These are phyloP conservation scores for Hypholoma fasciculare DNA, from an alignment of 768 basidiomycete genomes.

Conservation along the genomic window DNA sequence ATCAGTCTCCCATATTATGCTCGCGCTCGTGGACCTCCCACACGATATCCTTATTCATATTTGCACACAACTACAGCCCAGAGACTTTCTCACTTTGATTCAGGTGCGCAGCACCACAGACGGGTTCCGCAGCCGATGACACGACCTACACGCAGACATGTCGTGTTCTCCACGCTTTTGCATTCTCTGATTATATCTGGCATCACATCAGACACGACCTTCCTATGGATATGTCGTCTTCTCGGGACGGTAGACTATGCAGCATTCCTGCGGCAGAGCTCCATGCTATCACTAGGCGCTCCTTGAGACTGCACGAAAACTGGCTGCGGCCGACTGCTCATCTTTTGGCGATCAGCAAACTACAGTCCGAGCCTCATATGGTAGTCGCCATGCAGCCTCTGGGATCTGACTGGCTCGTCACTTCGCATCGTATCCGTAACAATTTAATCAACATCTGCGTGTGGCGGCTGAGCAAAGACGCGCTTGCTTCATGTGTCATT, in stretches of 20 bases:
- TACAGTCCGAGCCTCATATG: slow-evolving; percentile 34
- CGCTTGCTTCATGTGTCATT: slow-evolving; percentile 23
- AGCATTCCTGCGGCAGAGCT: slow-evolving; percentile 39
- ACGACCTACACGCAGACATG: slow-evolving; percentile 47
- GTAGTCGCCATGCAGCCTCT: slow-evolving; percentile 48
- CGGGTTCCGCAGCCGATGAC: slow-evolving; percentile 3
- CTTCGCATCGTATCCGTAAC: slow-evolving; percentile 30
- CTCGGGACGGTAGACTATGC: slow-evolving; percentile 24
- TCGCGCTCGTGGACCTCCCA: slow-evolving; percentile 8
- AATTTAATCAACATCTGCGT: slow-evolving; percentile 38
- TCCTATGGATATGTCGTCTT: slow-evolving; percentile 42
- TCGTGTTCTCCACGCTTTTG: slow-evolving; percentile 58
- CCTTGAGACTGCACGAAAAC: slow-evolving; percentile 50
- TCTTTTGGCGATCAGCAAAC: slow-evolving; percentile 33
- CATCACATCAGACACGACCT: slow-evolving; percentile 48
- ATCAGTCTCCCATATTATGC: slow-evolving; percentile 1
- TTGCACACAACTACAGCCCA: slow-evolving; percentile 20
- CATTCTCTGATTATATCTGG: slow-evolving; percentile 55
- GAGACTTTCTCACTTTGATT: slow-evolving; percentile 46
- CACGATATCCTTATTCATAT: slow-evolving; percentile 15
- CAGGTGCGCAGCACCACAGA: slow-evolving; percentile 31
- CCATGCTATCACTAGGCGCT: slow-evolving; percentile 39
- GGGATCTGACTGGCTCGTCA: slow-evolving; percentile 50
- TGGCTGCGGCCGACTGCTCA: slow-evolving; percentile 41
- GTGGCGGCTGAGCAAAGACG: slow-evolving; percentile 33